Conservation (phyloP, 1,284 basidiomycete genomes). For the Pyrrhoderma noxium region DNA sequence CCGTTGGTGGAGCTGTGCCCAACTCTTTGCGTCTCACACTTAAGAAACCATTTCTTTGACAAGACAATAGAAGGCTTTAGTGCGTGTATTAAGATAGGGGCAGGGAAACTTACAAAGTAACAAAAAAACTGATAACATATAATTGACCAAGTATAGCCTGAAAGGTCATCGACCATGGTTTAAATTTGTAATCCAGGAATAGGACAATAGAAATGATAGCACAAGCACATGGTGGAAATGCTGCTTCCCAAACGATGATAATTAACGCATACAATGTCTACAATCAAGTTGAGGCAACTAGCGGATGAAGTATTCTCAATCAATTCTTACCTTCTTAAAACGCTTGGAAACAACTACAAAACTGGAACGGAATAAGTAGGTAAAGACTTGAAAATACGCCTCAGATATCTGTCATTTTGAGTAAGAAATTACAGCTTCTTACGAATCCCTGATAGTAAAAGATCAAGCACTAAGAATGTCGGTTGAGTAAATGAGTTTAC, state of each 20-base stretch:
- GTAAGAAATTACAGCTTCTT: not conserved
- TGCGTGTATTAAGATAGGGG: not conserved
- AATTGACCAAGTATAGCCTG: slow-evolving; percentile 28
- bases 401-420: not conserved
- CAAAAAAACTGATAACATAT: slow-evolving; percentile 29
- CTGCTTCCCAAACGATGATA: slow-evolving; percentile 28
- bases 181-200: slow-evolving; percentile 20
- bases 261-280: slow-evolving; percentile 22
- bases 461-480: slow-evolving; percentile 6
- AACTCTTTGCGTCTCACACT: not conserved
- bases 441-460: slow-evolving; percentile 5
- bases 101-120: slow-evolving; percentile 23
- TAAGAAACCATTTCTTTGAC: slow-evolving; percentile 7
- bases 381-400: not conserved
- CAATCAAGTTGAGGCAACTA: not conserved
- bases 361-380: slow-evolving; percentile 8
- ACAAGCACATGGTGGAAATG: slow-evolving; percentile 27
- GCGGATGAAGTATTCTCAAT: not conserved
- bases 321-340: slow-evolving; percentile 1
- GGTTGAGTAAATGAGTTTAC: not conserved
- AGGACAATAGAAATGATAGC: slow-evolving; percentile 23
- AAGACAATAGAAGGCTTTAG: not conserved
- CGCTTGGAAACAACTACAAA: slow-evolving; percentile 5
- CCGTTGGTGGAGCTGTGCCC: not conserved
- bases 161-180: slow-evolving; percentile 27